Evolutionary conservation across 2,329 filamentous ascomycete species (phyloP).

Genomic region (Pleomassaria siparia): DNA sequence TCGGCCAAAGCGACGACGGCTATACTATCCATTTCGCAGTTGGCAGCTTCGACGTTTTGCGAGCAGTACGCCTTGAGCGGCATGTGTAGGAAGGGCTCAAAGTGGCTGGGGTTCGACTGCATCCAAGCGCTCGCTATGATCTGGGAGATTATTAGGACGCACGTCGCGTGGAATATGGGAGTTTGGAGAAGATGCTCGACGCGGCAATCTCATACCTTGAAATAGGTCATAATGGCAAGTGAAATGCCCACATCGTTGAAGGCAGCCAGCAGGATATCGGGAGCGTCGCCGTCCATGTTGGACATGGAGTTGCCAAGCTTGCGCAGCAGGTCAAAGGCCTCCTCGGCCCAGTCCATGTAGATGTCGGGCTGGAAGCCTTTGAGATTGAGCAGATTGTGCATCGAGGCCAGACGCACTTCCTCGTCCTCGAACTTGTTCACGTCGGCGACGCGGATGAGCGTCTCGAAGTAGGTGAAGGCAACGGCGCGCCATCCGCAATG

Average conservation of each 20-base stretch:
- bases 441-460: constrained; percentile 69
- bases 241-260: constrained; percentile 75
- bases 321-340: constrained; percentile 68
- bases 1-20: constrained; percentile 77
- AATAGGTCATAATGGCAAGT: constrained; percentile 81
- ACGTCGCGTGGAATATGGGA: neutral
- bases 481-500: constrained; percentile 98
- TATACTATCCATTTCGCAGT: constrained; percentile 88
- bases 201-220: constrained; percentile 54
- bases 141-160: constrained; percentile 45
- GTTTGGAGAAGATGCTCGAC: neutral
- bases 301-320: constrained; percentile 62
- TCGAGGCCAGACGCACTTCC: constrained; percentile 67
- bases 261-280: constrained; percentile 58
- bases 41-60: constrained; percentile 70
- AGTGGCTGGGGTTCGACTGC: constrained; percentile 70
- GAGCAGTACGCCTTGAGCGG: constrained; percentile 70
- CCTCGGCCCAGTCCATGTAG: constrained; percentile 82
- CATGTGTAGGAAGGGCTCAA: constrained; percentile 66
- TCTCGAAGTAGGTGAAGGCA: constrained; percentile 91
- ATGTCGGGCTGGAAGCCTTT: constrained; percentile 69
- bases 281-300: constrained; percentile 53
- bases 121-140: constrained; percentile 84
- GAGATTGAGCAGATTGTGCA: constrained; percentile 70
- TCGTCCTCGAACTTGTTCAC: constrained; percentile 68